Evolutionary conservation across 106 monocot genomes (phyloP).

Genomic region (Acorus gramineus): DNA sequence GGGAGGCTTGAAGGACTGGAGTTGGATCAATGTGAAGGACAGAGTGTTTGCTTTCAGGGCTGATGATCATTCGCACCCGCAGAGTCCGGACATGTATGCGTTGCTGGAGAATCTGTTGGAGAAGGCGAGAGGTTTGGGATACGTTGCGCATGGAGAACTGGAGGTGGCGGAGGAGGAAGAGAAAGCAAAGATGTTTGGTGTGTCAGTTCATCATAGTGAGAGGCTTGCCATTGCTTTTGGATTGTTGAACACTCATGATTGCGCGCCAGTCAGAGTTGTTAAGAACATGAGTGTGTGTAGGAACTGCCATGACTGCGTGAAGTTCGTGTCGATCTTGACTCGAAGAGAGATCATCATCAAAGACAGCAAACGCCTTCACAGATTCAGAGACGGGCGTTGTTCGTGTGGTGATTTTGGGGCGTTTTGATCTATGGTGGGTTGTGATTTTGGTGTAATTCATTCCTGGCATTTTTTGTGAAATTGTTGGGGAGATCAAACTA

Average conservation of each 20-base stretch:
- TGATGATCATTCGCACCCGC: constrained; percentile 44
- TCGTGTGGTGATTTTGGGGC: constrained; percentile 64
- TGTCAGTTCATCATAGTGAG: constrained; percentile 57
- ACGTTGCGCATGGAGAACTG: constrained; percentile 28
- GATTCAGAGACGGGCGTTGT: constrained; percentile 55
- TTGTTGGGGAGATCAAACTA: too few species aligned
- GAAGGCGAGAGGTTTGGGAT: constrained; percentile 42
- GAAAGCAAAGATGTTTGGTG: constrained; percentile 14
- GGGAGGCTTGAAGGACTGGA: constrained; percentile 47
- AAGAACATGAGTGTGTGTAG: constrained; percentile 77
- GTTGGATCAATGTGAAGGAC: constrained; percentile 69
- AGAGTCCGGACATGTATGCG: constrained; percentile 30
- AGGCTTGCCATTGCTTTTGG: constrained; percentile 64
- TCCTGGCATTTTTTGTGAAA: too few species aligned
- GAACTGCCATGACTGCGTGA: constrained; percentile 57
- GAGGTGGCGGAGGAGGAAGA: constrained; percentile 28
- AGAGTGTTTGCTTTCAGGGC: constrained; percentile 54
- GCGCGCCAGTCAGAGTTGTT: constrained; percentile 41
- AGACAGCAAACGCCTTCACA: constrained; percentile 72
- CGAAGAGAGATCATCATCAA: constrained; percentile 58
- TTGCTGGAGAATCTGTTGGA: constrained; percentile 49
- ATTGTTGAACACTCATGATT: constrained; percentile 34
- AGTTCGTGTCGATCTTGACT: constrained; percentile 48
- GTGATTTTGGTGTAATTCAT: too few species aligned
- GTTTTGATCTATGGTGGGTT: constrained; percentile 3